phyloP scores from a whole-genome alignment of 306 rosid genomes.

The Inga oerstediana region DNA sequence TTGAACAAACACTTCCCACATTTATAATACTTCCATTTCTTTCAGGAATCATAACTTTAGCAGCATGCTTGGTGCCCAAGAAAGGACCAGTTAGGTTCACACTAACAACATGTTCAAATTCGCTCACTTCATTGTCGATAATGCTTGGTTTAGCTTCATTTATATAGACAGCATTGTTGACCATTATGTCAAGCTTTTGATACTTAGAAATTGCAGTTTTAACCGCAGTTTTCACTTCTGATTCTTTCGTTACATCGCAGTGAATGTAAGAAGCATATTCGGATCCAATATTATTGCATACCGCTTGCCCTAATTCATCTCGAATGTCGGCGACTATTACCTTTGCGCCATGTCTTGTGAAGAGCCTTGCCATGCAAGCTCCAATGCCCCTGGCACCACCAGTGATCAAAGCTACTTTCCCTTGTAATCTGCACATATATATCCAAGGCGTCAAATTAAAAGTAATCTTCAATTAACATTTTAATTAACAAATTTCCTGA shows the following conservation, averaged over 20 bases:
- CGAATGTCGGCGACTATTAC: conserved; percentile 39
- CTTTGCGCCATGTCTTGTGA: conserved; percentile 42
- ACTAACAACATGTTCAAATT: conserved; percentile 28
- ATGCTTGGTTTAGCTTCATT: conserved; percentile 37
- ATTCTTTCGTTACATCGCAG: conserved; percentile 46
- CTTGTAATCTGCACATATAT: not conserved
- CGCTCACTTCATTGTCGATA: conserved; percentile 13
- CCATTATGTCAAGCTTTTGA: conserved; percentile 56
- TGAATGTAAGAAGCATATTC: conserved; percentile 10
- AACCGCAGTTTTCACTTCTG: conserved; percentile 25
- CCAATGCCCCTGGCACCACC: conserved; percentile 46
- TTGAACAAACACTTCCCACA: conserved; percentile 34
- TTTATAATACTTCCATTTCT: conserved; percentile 38
- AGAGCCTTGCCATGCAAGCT: conserved; percentile 37
- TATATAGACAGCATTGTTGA: conserved; percentile 43
- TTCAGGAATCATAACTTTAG: conserved; percentile 35
- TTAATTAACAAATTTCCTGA: too few relatives aligned
- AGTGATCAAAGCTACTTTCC: not conserved
- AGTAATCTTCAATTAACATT: too few relatives aligned
- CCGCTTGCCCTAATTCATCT: conserved; percentile 26
- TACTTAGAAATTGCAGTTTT: conserved; percentile 27
- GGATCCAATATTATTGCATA: conserved; percentile 10
- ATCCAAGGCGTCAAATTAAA: too few relatives aligned
- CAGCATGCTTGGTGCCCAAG: conserved; percentile 43
- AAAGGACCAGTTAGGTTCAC: conserved; percentile 41